Evolutionary conservation across 2,329 filamentous ascomycete species (phyloP).

Genomic region (Fusarium liriodendri): DNA sequence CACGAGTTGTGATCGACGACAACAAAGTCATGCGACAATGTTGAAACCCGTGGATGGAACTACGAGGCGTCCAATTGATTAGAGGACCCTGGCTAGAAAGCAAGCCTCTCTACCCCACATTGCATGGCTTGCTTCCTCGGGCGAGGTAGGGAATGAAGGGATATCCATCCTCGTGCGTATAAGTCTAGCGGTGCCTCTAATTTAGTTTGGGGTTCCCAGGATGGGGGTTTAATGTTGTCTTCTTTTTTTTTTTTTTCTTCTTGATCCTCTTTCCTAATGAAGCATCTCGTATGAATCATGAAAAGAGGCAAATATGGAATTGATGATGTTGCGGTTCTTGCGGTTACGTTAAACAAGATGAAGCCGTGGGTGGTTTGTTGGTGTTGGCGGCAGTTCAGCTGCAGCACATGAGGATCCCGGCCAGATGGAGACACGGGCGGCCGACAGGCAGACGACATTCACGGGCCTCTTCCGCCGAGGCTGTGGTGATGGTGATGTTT

Average conservation of each 20-base stretch:
- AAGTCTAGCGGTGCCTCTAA: neutral
- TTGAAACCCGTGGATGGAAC: neutral
- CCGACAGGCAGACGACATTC: neutral
- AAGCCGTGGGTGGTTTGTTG: neutral
- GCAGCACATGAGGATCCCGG: neutral
- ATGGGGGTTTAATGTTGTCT: neutral
- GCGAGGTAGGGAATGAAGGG: neutral
- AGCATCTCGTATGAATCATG: neutral
- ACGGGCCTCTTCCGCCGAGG: neutral
- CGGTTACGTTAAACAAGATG: neutral
- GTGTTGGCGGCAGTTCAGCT: slow-evolving; percentile 1
- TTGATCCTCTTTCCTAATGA: neutral
- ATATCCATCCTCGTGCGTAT: neutral
- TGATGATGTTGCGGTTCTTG: neutral
- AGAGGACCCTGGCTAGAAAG: neutral
- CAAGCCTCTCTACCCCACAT: slow-evolving; percentile 17
- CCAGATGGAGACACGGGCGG: neutral
- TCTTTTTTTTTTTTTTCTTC: neutral
- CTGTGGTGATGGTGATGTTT: neutral
- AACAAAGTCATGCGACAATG: slow-evolving; percentile 1
- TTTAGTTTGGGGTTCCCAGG: neutral
- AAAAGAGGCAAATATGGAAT: slow-evolving; percentile 20
- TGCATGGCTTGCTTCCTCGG: neutral
- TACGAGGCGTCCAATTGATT: neutral
- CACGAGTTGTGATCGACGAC: neutral